Percentiles rank a stretch among this genome's conserved stretches.
These are phyloP conservation scores for Hymenoscyphus albidus DNA, from an alignment of 2,329 filamentous ascomycete species.

Conservation along the genomic window DNA sequence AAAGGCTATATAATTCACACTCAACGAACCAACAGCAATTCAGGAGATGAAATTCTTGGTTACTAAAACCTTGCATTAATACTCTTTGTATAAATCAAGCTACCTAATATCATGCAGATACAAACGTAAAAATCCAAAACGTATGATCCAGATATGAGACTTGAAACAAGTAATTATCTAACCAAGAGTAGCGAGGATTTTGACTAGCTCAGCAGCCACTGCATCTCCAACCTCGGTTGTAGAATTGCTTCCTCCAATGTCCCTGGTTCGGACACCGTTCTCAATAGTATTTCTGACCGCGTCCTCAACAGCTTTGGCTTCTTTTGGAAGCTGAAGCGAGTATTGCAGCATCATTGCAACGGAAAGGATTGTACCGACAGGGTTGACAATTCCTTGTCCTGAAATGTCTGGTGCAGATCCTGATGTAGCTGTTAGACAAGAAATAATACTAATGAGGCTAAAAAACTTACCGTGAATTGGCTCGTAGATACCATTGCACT, in stretches of 20 bases:
- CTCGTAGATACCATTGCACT: constrained; percentile 94
- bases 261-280: constrained; percentile 71
- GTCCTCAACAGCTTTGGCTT: constrained; percentile 75
- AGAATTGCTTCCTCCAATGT: constrained; percentile 73
- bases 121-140: neutral
- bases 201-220: constrained; percentile 68
- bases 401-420: constrained; percentile 91
- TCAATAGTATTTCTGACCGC: constrained; percentile 80
- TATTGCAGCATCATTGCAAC: constrained; percentile 96
- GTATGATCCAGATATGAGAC: neutral
- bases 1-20: no score
- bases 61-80: neutral
- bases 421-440: constrained; percentile 32
- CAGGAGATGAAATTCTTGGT: no score
- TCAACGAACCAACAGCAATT: no score
- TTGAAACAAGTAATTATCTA: neutral
- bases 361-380: constrained; percentile 85
- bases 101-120: constrained; percentile 1
- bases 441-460: neutral
- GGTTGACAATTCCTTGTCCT: constrained; percentile 87
- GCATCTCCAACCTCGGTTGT: constrained; percentile 83
- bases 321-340: constrained; percentile 73
- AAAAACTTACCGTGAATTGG: constrained; percentile 76
- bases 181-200: constrained; percentile 46
- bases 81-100: neutral